Evolutionary conservation across 495 filamentous ascomycete genomes (phyloP).

Genomic region (Articulospora tetracladia): DNA sequence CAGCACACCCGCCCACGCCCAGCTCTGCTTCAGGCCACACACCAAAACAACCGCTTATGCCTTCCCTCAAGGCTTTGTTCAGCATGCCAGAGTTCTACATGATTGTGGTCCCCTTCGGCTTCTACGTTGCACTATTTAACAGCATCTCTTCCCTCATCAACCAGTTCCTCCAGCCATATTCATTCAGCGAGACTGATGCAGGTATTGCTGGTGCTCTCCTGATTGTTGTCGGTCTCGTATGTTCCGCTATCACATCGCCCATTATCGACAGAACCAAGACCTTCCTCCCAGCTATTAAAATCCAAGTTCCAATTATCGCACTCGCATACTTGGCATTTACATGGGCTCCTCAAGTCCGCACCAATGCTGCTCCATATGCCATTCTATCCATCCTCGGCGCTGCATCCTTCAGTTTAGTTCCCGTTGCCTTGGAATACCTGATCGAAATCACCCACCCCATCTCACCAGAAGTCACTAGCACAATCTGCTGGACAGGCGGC

Average conservation of each 20-base stretch:
- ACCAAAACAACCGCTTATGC: constrained; percentile 45
- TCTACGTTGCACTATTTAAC: constrained; percentile 95
- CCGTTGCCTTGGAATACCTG: constrained; percentile 80
- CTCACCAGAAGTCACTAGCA: constrained; percentile 80
- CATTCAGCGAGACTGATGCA: constrained; percentile 73
- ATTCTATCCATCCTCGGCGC: constrained; percentile 74
- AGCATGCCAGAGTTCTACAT: constrained; percentile 67
- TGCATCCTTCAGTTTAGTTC: constrained; percentile 73
- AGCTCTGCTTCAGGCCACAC: constrained; percentile 40
- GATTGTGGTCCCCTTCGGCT: constrained; percentile 67
- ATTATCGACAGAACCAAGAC: constrained; percentile 81
- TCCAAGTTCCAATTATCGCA: constrained; percentile 72
- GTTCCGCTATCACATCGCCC: constrained; percentile 70
- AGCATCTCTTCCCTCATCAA: constrained; percentile 82
- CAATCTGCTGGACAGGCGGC: constrained; percentile 79
- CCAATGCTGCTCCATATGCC: constrained; percentile 65
- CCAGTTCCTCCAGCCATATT: constrained; percentile 83
- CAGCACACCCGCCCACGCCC: constrained; percentile 72
- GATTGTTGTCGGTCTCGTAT: constrained; percentile 83
- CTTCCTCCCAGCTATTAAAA: constrained; percentile 70
- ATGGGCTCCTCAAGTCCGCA: constrained; percentile 71
- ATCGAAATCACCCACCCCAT: constrained; percentile 85
- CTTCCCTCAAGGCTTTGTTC: constrained; percentile 45
- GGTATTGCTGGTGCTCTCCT: constrained; percentile 86
- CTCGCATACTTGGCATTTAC: constrained; percentile 71